Evolutionary conservation across 1,284 basidiomycete genomes (phyloP).

Genomic region (Melampsora larici-populina): DNA sequence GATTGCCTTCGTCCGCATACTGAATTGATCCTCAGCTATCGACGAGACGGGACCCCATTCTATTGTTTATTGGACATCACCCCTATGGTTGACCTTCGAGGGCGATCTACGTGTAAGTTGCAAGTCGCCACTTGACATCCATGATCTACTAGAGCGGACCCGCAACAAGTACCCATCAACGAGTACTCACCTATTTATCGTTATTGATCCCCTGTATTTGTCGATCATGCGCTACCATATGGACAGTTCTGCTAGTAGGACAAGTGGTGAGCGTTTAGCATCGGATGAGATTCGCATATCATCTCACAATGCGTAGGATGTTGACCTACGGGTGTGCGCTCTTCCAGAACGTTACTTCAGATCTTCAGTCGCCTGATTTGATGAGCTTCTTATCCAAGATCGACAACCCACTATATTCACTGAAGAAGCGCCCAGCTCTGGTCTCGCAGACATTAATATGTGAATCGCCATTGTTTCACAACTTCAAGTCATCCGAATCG

Average conservation of each 20-base stretch:
- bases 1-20: neutral
- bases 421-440: neutral
- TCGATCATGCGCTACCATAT: neutral
- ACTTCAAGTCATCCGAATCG: neutral
- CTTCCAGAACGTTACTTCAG: neutral
- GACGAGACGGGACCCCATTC: conserved; percentile 45
- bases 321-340: neutral
- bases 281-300: neutral
- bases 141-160: too few species aligned
- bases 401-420: neutral
- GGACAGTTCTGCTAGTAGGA: neutral
- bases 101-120: conserved; percentile 48
- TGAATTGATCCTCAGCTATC: conserved; percentile 50
- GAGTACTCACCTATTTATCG: neutral
- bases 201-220: neutral
- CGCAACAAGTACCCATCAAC: too few species aligned
- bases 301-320: neutral
- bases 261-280: neutral
- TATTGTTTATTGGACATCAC: conserved; percentile 48
- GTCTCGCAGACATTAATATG: neutral
- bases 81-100: conserved; percentile 45
- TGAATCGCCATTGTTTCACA: neutral
- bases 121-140: conserved; percentile 4
- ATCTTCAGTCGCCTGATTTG: conserved; percentile 1
- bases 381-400: neutral